A percentile compares a stretch with the other conserved stretches of the same genome.
These are phyloP conservation scores for Colletotrichum camelliae DNA, from an alignment of 2,329 filamentous ascomycete species.

Conservation along the genomic window DNA sequence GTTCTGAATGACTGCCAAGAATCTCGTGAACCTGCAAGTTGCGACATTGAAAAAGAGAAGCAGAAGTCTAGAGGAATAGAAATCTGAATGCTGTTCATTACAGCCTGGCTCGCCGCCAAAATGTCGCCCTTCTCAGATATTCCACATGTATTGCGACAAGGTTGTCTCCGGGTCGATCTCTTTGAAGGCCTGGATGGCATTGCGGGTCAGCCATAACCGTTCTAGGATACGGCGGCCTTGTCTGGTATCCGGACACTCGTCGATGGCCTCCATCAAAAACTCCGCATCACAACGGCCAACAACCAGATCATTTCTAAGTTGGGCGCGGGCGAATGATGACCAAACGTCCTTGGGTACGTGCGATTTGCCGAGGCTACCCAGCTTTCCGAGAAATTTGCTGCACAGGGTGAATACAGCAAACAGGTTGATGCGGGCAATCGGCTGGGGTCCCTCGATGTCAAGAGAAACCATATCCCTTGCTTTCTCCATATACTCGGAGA, in stretches of 20 bases:
- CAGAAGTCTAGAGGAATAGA: no score
- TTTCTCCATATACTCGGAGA: neutral
- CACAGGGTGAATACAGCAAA: neutral
- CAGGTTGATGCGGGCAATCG: neutral
- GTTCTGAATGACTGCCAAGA: no score
- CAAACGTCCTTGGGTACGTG: neutral
- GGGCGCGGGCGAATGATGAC: neutral
- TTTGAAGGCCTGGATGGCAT: neutral
- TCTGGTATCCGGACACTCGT: neutral
- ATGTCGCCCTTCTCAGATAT: neutral
- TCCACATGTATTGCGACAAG: neutral
- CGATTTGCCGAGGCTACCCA: neutral
- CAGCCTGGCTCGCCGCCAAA: neutral
- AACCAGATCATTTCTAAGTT: neutral
- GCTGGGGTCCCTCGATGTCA: neutral
- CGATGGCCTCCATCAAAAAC: neutral
- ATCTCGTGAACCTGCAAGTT: no score
- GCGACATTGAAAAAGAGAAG: no score
- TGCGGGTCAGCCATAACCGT: no score
- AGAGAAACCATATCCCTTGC: fast-evolving
- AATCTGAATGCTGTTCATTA: neutral
- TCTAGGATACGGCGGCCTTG: no score
- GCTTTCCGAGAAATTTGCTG: neutral
- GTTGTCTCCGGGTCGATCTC: neutral
- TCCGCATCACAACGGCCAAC: neutral